A percentile compares a stretch with the other conserved stretches of the same genome.
phyloP scores from a whole-genome alignment of 2,329 filamentous ascomycete genomes.

The Aaosphaeria arxii region DNA sequence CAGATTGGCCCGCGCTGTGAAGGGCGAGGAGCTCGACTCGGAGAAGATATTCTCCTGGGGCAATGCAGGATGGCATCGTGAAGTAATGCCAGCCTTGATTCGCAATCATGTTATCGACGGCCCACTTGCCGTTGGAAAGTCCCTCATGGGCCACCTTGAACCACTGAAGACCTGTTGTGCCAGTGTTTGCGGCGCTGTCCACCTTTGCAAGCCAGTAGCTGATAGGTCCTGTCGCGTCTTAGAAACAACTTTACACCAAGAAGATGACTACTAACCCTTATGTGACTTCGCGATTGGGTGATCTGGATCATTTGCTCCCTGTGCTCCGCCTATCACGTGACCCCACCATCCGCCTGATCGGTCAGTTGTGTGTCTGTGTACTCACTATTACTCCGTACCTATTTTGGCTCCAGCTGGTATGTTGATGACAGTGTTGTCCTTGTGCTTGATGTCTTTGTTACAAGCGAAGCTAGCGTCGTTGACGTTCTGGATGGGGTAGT shows the following conservation, averaged over 20 bases:
- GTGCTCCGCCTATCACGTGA: slow-evolving; percentile 51
- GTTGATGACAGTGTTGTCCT: slow-evolving; percentile 40
- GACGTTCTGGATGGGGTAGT: slow-evolving; percentile 48
- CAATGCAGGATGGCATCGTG: slow-evolving; percentile 27
- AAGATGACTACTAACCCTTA: slow-evolving; percentile 34
- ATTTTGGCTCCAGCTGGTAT: slow-evolving; percentile 49
- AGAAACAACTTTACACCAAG: background rate
- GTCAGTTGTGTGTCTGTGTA: background rate
- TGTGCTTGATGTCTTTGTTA: slow-evolving; percentile 37
- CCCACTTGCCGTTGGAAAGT: slow-evolving; percentile 39
- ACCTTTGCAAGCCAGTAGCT: slow-evolving; percentile 29
- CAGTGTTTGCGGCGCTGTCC: slow-evolving; percentile 28
- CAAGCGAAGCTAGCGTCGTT: slow-evolving; percentile 43
- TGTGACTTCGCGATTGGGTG: slow-evolving; percentile 48
- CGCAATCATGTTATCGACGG: slow-evolving; percentile 45
- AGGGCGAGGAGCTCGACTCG: slow-evolving; percentile 42
- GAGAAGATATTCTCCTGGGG: slow-evolving; percentile 36
- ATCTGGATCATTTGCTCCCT: slow-evolving; percentile 47
- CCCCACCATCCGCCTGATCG: slow-evolving; percentile 41
- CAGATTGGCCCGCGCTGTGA: slow-evolving; percentile 25
- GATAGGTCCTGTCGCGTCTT: slow-evolving; percentile 11
- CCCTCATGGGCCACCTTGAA: slow-evolving; percentile 38
- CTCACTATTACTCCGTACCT: slow-evolving; percentile 26
- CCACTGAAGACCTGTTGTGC: slow-evolving; percentile 34
- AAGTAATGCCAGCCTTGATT: slow-evolving; percentile 43